Evolutionary conservation across 2,329 filamentous ascomycete species (phyloP).

Genomic region (Laburnicola sp.): DNA sequence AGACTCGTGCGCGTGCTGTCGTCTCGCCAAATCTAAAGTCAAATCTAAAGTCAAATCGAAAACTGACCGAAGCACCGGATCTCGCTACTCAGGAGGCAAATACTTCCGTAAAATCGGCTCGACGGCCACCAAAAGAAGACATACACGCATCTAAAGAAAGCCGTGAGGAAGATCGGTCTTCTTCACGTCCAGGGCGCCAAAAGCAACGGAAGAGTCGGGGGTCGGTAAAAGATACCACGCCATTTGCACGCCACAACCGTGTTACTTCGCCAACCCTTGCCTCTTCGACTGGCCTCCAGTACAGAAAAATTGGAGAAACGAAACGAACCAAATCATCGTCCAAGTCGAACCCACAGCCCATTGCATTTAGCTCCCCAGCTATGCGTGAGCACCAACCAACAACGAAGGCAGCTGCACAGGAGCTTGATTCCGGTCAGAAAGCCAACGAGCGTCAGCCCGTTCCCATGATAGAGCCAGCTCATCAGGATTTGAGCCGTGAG

Average conservation of each 20-base stretch:
- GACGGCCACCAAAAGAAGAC: slow-evolving; percentile 6
- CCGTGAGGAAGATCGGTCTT: slow-evolving; percentile 5
- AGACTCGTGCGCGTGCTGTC: no score
- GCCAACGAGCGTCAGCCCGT: neutral
- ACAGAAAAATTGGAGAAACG: slow-evolving; percentile 24
- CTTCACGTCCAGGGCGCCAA: neutral
- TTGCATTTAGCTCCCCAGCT: slow-evolving; percentile 34
- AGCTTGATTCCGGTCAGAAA: neutral
- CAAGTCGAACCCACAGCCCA: slow-evolving; percentile 22
- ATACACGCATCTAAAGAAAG: slow-evolving; percentile 23
- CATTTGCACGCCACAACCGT: slow-evolving; percentile 12
- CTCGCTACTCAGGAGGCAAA: slow-evolving; percentile 7
- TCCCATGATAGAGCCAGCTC: neutral
- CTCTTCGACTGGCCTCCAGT: slow-evolving; percentile 33
- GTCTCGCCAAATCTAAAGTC: no score
- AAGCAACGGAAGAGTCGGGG: neutral
- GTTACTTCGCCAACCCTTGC: slow-evolving; percentile 27
- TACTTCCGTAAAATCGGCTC: slow-evolving; percentile 2
- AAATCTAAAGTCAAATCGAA: no score
- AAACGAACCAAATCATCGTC: slow-evolving; percentile 11
- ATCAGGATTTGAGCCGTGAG: neutral
- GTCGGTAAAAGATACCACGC: neutral
- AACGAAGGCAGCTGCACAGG: neutral
- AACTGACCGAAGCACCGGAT: no score
- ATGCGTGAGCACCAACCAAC: neutral